phyloP scores from a whole-genome alignment of 2,329 filamentous ascomycete genomes.

The Fusarium sp. region DNA sequence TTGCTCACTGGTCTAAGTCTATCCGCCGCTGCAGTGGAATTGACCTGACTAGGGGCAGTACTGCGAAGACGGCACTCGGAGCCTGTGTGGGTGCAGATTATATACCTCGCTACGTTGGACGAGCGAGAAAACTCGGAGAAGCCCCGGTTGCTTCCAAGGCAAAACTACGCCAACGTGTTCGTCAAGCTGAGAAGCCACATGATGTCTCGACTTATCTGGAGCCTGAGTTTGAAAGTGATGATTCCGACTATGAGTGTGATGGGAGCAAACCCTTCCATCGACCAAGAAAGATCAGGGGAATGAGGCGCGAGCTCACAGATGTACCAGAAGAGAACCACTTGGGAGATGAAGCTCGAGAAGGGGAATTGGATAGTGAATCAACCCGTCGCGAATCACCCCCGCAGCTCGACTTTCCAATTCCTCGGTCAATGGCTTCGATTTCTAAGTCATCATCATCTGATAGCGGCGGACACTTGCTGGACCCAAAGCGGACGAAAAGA shows the following conservation, averaged over 20 bases:
- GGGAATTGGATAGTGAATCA: conserved; percentile 20
- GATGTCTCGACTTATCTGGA: not conserved
- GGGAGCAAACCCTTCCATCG: conserved; percentile 32
- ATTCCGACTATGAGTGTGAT: conserved; percentile 30
- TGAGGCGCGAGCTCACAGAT: not conserved
- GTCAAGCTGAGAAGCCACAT: not conserved
- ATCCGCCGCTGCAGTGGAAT: conserved; percentile 20
- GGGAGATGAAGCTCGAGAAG: not conserved
- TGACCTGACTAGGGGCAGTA: conserved; percentile 9
- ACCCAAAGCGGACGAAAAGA: not conserved
- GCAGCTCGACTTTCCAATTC: conserved; percentile 18
- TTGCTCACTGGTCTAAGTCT: conserved; percentile 7
- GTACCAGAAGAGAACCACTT: not conserved
- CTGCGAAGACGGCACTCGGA: conserved; percentile 9
- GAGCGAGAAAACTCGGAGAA: conserved; percentile 48
- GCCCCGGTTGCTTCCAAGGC: conserved; percentile 21
- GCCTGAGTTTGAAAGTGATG: conserved; percentile 25
- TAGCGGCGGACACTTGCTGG: conserved; percentile 4
- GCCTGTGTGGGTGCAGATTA: not conserved
- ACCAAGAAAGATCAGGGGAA: conserved; percentile 18
- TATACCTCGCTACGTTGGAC: conserved; percentile 33
- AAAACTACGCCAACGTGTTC: conserved; percentile 6
- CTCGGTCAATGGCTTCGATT: not conserved
- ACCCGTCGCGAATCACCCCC: conserved; percentile 21
- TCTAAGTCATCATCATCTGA: not conserved